phyloP scores from a whole-genome alignment of 2,329 filamentous ascomycete species.

The Ceratocystis colombiana region DNA sequence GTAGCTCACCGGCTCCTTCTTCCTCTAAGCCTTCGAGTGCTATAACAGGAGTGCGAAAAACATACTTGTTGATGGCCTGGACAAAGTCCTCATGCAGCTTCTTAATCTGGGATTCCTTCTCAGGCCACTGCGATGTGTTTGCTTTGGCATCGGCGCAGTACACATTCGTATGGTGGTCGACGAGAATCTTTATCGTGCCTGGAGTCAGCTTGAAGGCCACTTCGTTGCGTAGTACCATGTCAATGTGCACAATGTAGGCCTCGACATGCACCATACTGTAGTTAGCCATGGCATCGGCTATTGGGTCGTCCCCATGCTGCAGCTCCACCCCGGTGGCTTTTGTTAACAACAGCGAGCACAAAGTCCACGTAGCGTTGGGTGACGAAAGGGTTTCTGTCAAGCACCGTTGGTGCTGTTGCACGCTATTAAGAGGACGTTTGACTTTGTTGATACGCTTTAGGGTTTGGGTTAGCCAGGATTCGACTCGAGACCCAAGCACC shows the following conservation, averaged over 20 bases:
- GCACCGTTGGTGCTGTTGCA: constrained; percentile 89
- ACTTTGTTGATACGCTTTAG: constrained; percentile 94
- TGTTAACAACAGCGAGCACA: constrained; percentile 84
- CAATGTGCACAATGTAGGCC: constrained; percentile 96
- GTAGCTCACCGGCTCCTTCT: constrained; percentile 85
- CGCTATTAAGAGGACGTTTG: constrained; percentile 94
- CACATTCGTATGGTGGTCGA: constrained; percentile 93
- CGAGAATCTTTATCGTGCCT: constrained; percentile 84
- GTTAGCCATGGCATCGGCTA: constrained; percentile 82
- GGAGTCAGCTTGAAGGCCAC: constrained; percentile 95
- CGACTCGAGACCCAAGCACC: constrained; percentile 81
- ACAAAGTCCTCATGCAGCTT: constrained; percentile 95
- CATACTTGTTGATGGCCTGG: constrained; percentile 93
- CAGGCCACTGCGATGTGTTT: constrained; percentile 85
- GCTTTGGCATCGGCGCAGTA: constrained; percentile 85
- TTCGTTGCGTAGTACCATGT: constrained; percentile 96
- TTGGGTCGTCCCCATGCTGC: constrained; percentile 55
- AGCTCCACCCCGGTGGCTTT: constrained; percentile 81
- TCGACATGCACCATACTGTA: constrained; percentile 88
- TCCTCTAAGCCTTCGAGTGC: constrained; percentile 94
- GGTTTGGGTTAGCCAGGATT: constrained; percentile 93
- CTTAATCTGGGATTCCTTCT: constrained; percentile 93
- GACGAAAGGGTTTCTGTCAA: constrained; percentile 90
- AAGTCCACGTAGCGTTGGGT: constrained; percentile 82
- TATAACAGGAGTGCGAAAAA: constrained; percentile 78